phyloP scores from a whole-genome alignment of 78 protist species.

The Pelomyxa schiedti region DNA sequence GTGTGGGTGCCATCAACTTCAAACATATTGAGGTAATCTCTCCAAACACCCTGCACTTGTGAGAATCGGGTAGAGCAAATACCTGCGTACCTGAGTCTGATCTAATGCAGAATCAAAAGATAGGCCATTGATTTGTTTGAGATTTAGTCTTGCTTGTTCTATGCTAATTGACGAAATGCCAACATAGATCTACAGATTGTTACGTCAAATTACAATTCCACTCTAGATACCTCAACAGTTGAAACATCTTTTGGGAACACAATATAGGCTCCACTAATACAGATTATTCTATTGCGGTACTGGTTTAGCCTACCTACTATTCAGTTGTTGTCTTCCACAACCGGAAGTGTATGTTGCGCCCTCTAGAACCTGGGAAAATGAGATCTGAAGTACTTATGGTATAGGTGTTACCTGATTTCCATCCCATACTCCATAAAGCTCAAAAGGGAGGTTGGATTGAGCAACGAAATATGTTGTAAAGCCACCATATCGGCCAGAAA shows the following conservation, averaged over 20 bases:
- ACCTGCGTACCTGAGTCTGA: background rate
- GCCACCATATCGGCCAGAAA: slow-evolving; percentile 1
- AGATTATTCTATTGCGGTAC: too few relatives aligned
- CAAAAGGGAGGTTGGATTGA: background rate
- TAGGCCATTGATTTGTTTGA: background rate
- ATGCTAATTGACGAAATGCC: background rate
- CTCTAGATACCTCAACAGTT: too few relatives aligned
- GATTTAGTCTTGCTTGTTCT: background rate
- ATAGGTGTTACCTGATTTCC: background rate
- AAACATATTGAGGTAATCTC: background rate
- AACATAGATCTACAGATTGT: too few relatives aligned
- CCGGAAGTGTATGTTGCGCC: too few relatives aligned
- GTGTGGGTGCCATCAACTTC: background rate
- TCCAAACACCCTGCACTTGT: background rate
- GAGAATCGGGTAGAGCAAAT: background rate
- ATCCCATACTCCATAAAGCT: background rate
- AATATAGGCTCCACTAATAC: too few relatives aligned
- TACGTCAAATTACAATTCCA: too few relatives aligned
- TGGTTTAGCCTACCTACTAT: too few relatives aligned
- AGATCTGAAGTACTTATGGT: too few relatives aligned
- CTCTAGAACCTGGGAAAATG: too few relatives aligned
- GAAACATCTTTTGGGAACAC: too few relatives aligned
- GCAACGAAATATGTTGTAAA: background rate
- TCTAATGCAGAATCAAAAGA: background rate
- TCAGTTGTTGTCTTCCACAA: too few relatives aligned